A percentile compares a stretch with the other conserved stretches of the same genome.
phyloP scores from a whole-genome alignment of 2,329 filamentous ascomycete genomes.

The Ceratocystis harringtonii region DNA sequence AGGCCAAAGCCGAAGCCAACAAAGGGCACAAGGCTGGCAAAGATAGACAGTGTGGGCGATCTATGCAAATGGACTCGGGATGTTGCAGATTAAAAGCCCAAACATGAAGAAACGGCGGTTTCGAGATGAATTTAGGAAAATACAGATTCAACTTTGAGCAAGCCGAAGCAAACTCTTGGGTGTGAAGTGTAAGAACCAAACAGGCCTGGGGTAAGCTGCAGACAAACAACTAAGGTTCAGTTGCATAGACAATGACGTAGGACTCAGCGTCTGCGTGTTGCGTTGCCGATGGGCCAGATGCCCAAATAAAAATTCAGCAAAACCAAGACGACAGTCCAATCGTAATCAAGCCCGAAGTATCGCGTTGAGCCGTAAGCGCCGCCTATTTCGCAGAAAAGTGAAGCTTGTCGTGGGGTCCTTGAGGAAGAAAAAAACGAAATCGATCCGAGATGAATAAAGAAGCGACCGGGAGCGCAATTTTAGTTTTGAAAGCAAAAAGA shows the following conservation, averaged over 20 bases:
- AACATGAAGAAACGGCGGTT: background rate
- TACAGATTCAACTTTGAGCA: background rate
- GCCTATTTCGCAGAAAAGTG: background rate
- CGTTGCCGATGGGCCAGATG: background rate
- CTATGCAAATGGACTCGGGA: background rate
- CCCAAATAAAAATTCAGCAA: background rate
- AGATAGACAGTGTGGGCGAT: background rate
- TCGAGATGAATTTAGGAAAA: background rate
- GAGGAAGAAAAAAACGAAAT: background rate
- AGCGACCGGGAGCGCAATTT: background rate
- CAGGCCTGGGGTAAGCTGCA: background rate
- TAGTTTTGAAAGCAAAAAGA: background rate
- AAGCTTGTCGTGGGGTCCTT: background rate
- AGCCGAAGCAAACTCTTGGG: background rate
- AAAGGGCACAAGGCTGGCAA: background rate
- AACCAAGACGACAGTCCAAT: background rate
- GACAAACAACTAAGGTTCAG: background rate
- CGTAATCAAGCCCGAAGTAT: background rate
- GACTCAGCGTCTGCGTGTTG: background rate
- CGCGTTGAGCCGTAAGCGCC: background rate
- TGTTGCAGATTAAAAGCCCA: background rate
- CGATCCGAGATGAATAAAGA: background rate
- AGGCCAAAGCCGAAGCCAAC: constrained; percentile 1
- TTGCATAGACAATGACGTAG: constrained; percentile 6
- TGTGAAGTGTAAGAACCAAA: background rate